Base-by-base conservation (phyloP, 83 land plant genomes). In the Thuja plicata region DNA sequence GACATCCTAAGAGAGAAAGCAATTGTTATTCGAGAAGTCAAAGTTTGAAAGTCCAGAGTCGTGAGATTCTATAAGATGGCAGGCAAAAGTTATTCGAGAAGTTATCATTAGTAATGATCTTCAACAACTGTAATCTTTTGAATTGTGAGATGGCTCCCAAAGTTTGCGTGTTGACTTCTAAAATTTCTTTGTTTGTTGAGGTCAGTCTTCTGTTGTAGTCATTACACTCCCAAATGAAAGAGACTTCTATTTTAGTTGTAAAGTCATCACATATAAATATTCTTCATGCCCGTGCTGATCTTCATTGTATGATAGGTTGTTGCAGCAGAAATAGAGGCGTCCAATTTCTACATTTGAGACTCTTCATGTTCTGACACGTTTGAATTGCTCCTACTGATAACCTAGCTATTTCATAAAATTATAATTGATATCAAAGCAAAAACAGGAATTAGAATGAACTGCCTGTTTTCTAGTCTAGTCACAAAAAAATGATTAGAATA, bases 81-180 rank as follows among this genome's bases (percentile, higher is more conserved):
- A 84, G 55, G 55, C 86, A 48, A 84, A 81, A 84, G 86, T 84
- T 84, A 84, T 84, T 84, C 86, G 86, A 84, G 86, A 84, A 84
- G 55, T 84, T 48, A 48, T 84, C 86, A 84, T 84, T 84, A 84
- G 86, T 84, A 84, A 84, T 84, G 86, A 84, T 84, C 86, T 84
- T 48, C 86, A 84, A 83, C 85, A 83, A 84, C 86, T 30, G 17
- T 84, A 84, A 84, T 84, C 86, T 48, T 84, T 84, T 84, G 86
- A 84, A 84, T 84, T 84, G 86, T 84, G 86, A 84, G 86, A 84
- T 84, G 86, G 86, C 86, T 84, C 86, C 86, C 54, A 84, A 84
- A 84, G 86, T 84, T 84, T 84, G 57, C 85, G 8, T 84, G 86
- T 84, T 84, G 52, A 84, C 86, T 84, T 43, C 30, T 81, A 81